These are phyloP conservation scores for Prunella vulgaris DNA, from an alignment of 257 asterid genomes.

Conservation along the genomic window DNA sequence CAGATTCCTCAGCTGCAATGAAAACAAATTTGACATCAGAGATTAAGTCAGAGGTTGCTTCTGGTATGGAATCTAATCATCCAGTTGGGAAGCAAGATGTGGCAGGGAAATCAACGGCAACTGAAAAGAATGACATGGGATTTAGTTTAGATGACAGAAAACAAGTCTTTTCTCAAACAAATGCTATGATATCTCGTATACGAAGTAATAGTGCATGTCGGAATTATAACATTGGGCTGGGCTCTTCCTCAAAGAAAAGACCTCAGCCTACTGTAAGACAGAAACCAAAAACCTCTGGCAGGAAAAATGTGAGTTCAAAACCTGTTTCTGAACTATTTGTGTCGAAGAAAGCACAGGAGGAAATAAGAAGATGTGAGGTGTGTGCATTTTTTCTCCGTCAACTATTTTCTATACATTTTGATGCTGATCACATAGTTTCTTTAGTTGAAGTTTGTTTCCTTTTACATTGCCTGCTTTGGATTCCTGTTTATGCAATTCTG, in stretches of 20 bases:
- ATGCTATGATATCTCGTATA: slow-evolving; percentile 52
- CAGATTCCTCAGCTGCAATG: slow-evolving; percentile 23
- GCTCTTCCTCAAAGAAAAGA: slow-evolving; percentile 51
- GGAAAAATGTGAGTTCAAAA: slow-evolving; percentile 48
- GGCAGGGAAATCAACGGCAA: slow-evolving; percentile 25
- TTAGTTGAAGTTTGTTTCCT: background rate
- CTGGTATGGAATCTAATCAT: slow-evolving; percentile 20
- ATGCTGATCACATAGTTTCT: slow-evolving; percentile 1
- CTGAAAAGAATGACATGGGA: slow-evolving; percentile 32
- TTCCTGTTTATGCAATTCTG: background rate
- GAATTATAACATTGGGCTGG: slow-evolving; percentile 48
- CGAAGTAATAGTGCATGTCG: slow-evolving; percentile 56
- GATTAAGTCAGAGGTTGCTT: slow-evolving; percentile 25
- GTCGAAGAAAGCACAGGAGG: slow-evolving; percentile 64
- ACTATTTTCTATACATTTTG: background rate
- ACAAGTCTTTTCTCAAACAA: slow-evolving; percentile 40
- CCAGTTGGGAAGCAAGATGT: slow-evolving; percentile 25
- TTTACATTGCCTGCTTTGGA: background rate
- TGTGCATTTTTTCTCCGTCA: background rate
- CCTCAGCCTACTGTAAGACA: slow-evolving; percentile 39
- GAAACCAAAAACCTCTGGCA: slow-evolving; percentile 38
- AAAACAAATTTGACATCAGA: slow-evolving; percentile 30
- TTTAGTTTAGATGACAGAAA: slow-evolving; percentile 28
- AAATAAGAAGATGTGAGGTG: slow-evolving; percentile 66
- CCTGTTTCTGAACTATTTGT: slow-evolving; percentile 60